Percentiles rank a stretch among this genome's conserved stretches.
Conservation (phyloP, 495 filamentous ascomycete genomes). For the Durotheca rogersii region DNA sequence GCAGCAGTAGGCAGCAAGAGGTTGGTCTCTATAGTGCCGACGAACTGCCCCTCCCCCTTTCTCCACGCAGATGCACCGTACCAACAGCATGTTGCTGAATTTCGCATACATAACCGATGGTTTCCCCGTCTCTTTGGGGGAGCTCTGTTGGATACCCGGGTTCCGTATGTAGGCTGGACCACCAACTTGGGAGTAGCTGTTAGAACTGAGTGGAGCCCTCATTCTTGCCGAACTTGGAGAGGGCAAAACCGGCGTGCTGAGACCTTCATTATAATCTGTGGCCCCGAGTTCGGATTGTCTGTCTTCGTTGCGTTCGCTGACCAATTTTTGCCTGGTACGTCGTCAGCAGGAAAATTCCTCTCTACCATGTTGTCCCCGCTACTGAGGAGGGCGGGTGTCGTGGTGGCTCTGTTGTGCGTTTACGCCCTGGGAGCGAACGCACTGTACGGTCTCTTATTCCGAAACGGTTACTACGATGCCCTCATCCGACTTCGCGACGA, state of each 20-base stretch:
- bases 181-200: slow-evolving; percentile 3
- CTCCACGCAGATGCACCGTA: slow-evolving; percentile 4
- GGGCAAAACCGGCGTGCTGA: background rate
- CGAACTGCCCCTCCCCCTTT: slow-evolving; percentile 2
- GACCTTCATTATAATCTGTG: background rate
- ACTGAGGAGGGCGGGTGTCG: slow-evolving; percentile 7
- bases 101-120: slow-evolving; percentile 2
- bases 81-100: background rate
- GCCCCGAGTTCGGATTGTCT: too few relatives aligned
- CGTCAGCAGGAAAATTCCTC: slow-evolving; percentile 8
- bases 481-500: slow-evolving; percentile 17
- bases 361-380: background rate
- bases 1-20: background rate
- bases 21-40: background rate
- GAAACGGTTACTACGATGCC: slow-evolving; percentile 22
- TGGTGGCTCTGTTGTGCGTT: slow-evolving; percentile 12
- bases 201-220: background rate
- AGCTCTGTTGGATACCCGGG: slow-evolving; percentile 13
- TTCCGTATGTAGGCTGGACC: slow-evolving; percentile 4
- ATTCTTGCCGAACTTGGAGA: background rate
- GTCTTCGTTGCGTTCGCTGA: too few relatives aligned
- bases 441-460: slow-evolving; percentile 13
- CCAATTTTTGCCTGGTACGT: background rate
- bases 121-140: slow-evolving; percentile 5
- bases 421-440: slow-evolving; percentile 17